Base-by-base conservation (phyloP, 805 yeast genomes). In the Aciculoconidium aculeatum region DNA sequence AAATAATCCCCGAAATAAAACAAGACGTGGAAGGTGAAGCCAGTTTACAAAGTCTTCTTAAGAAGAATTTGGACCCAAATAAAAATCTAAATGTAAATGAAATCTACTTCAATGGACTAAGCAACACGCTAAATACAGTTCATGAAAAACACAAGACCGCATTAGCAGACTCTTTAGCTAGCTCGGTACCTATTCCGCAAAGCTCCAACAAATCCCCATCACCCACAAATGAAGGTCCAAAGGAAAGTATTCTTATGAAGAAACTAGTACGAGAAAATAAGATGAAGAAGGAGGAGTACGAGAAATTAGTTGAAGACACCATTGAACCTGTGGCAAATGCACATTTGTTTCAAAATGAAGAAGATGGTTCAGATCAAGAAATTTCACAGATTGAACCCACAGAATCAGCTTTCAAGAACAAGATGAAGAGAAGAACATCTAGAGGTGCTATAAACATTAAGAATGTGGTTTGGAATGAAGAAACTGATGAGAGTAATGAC, bases 11-110 rank as follows among this genome's bases (percentile, higher is more conserved):
- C 0, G 68, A 61, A 12, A 57, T 59, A 10, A 78, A 77, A 40
- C 85, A 78, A 41, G 80, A 71, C 34, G 66, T 69, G 19, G 67
- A 71, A 19, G 77, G 77, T 0, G 35, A 53, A 23, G 42, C 58
- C 3, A 58, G 62, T 17, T 47, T 71, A 6, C 51, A 49, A 15
- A 50, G 47, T 17, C 41, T 73, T 31, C 49, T 42, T 26, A 50
- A 47, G 14, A 53, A 57, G 25, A 54, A 53, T 8, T 26, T 67
- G 25, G 68, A 71, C 42, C 67, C 73, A 0, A 55, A 55, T 36
- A 63, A 51, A 36, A 61, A 60, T 38, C 48, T 71, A 32, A 64
- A 50, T 40, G 54, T 53, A 17, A 58, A 44, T 36, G 67, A 51
- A 27, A 56, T 52, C 27, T 55, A 47, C 39, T 63, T 58, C 34